Percentiles rank a stretch among this genome's conserved stretches.
Conservation (phyloP, 345 rosid species). For the Crucihimalaya himalaica region DNA sequence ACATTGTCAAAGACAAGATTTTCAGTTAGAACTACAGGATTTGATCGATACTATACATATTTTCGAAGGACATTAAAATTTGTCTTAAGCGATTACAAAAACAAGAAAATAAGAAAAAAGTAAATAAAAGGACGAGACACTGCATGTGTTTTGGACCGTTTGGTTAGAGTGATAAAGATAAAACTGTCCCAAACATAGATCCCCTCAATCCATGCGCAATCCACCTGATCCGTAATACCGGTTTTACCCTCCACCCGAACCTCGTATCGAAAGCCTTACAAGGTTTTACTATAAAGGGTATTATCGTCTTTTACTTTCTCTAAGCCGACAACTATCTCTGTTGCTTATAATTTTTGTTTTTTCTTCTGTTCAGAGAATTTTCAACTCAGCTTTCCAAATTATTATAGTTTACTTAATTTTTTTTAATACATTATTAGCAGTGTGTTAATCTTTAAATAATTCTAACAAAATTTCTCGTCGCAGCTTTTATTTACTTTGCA, state of each 20-base stretch:
- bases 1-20: conserved; percentile 5
- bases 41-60: not conserved
- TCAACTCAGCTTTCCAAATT: conserved; percentile 17
- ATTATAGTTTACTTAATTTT: not conserved
- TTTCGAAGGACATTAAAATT: conserved; percentile 26
- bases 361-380: conserved; percentile 10
- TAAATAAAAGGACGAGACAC: conserved; percentile 36
- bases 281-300: not conserved
- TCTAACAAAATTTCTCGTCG: conserved; percentile 35
- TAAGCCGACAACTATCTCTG: conserved; percentile 36
- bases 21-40: not conserved
- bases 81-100: conserved; percentile 32
- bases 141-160: conserved; percentile 43
- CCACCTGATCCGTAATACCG: conserved; percentile 24
- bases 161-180: conserved; percentile 32
- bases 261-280: not conserved
- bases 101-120: not conserved
- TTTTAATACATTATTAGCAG: conserved; percentile 28
- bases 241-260: conserved; percentile 7
- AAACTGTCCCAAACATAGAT: conserved; percentile 38
- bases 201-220: conserved; percentile 41
- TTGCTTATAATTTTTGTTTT: conserved; percentile 33
- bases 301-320: not conserved
- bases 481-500: conserved; percentile 46
- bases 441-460: conserved; percentile 23